A percentile compares a stretch with the other conserved stretches of the same genome.
Evolutionary conservation across 1,139 yeast genomes (phyloP).

Genomic region (Saccharomycopsis phalli): DNA sequence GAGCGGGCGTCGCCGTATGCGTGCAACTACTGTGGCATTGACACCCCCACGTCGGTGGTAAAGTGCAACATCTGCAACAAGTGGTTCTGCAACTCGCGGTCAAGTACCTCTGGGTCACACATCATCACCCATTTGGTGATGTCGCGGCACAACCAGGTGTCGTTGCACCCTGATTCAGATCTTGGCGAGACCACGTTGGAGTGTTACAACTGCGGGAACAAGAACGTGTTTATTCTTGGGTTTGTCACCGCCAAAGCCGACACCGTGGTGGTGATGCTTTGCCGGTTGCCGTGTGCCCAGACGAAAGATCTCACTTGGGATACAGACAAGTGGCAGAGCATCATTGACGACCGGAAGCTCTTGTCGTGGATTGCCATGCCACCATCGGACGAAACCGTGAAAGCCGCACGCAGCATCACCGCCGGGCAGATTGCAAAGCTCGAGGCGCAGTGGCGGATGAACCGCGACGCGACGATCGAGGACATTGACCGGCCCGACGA

Average conservation of each 20-base stretch:
- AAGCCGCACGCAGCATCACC: conserved; percentile 45
- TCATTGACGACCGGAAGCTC: conserved; percentile 72
- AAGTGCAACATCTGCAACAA: conserved; percentile 70
- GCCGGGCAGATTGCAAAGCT: conserved; percentile 62
- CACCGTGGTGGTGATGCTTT: conserved; percentile 76
- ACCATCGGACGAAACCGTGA: conserved; percentile 58
- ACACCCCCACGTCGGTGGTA: conserved; percentile 56
- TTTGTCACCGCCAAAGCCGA: conserved; percentile 84
- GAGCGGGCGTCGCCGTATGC: conserved; percentile 40
- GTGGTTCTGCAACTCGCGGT: conserved; percentile 88
- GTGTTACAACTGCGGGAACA: conserved; percentile 85
- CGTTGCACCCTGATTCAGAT: conserved; percentile 72
- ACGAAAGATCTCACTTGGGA: conserved; percentile 75
- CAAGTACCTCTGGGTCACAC: conserved; percentile 61
- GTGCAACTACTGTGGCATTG: conserved; percentile 74
- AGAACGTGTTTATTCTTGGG: conserved; percentile 74
- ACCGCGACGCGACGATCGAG: conserved; percentile 58
- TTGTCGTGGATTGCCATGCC: conserved; percentile 72
- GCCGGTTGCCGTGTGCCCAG: conserved; percentile 87
- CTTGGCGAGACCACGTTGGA: conserved; percentile 80
- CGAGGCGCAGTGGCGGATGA: conserved; percentile 76
- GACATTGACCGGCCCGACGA: conserved; percentile 46
- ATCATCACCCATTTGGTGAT: conserved; percentile 79
- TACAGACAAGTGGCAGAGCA: conserved; percentile 78
- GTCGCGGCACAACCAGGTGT: conserved; percentile 68